Percentiles rank a stretch among this genome's conserved stretches.
phyloP scores from a whole-genome alignment of 202 grass and related monocot genomes.

The Panicum virgatum region DNA sequence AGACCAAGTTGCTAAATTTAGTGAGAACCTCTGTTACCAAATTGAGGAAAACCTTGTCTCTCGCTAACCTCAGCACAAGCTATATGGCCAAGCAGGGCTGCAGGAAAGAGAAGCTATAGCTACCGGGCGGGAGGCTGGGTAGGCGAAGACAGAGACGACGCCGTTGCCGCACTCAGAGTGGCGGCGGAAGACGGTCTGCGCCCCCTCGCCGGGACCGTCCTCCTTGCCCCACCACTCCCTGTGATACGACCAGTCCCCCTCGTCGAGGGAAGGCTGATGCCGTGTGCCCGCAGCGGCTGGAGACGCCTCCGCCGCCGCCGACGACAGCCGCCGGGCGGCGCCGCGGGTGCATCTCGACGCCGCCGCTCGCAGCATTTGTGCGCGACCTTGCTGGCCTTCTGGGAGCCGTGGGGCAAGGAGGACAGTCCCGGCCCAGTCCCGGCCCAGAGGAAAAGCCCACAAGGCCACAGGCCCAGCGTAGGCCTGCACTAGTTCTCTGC shows the following conservation, averaged over 20 bases:
- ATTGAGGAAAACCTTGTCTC: background rate
- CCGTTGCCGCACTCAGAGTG: slow-evolving; percentile 74
- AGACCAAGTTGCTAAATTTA: background rate
- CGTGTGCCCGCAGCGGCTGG: background rate
- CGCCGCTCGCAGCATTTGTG: slow-evolving; percentile 48
- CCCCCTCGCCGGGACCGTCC: slow-evolving; percentile 45
- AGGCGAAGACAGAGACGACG: slow-evolving; percentile 71
- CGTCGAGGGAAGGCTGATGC: slow-evolving; percentile 39
- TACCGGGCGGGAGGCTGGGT: slow-evolving; percentile 74
- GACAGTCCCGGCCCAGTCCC: no score
- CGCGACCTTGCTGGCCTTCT: background rate
- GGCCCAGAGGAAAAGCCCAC: background rate
- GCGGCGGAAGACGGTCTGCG: slow-evolving; percentile 62
- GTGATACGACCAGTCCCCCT: slow-evolving; percentile 74
- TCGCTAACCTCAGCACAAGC: background rate
- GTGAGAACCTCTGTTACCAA: background rate
- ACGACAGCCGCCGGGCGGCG: slow-evolving; percentile 51
- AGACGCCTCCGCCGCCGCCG: slow-evolving; percentile 1
- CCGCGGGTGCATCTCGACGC: slow-evolving; percentile 25
- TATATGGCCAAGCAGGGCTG: background rate
- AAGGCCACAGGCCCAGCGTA: background rate
- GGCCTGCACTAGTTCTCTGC: background rate
- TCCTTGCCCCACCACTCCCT: slow-evolving; percentile 80
- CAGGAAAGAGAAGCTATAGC: background rate
- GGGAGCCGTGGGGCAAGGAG: no score